Percentiles rank a stretch among this genome's conserved stretches.
Conservation (phyloP, 2,329 filamentous ascomycete species). For the Tolypocladium ophioglossoides region DNA sequence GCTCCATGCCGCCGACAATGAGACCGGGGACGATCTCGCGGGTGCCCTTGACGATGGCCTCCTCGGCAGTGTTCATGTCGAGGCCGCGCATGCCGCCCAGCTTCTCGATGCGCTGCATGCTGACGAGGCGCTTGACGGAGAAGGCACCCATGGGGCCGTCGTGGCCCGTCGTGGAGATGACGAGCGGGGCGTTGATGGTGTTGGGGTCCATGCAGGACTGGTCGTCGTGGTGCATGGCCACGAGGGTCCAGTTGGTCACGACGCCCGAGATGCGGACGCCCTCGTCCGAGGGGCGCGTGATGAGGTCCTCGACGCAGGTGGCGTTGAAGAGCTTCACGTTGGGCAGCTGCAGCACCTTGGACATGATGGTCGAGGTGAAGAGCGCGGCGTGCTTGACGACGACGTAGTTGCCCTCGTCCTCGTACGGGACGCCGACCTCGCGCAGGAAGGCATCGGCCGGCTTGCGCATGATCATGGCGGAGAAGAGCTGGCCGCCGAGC, state of each 20-base stretch:
- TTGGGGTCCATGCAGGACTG: conserved; percentile 96
- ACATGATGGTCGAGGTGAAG: conserved; percentile 81
- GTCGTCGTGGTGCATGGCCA: conserved; percentile 77
- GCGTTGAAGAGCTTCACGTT: conserved; percentile 97
- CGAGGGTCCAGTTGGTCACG: conserved; percentile 92
- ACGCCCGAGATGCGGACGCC: conserved; percentile 70
- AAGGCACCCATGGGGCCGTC: conserved; percentile 89
- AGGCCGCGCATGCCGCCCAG: conserved; percentile 87
- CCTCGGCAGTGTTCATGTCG: conserved; percentile 86
- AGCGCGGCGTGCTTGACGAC: conserved; percentile 91
- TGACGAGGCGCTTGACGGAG: conserved; percentile 80
- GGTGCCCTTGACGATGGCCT: conserved; percentile 87
- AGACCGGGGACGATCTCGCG: conserved; percentile 80
- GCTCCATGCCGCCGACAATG: conserved; percentile 91
- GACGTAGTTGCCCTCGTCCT: conserved; percentile 80
- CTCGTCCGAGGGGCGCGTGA: conserved; percentile 57
- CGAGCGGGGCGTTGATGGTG: conserved; percentile 84
- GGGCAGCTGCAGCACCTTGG: conserved; percentile 71
- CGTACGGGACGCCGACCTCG: conserved; percentile 74
- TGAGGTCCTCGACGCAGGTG: conserved; percentile 83
- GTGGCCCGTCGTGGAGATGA: conserved; percentile 86
- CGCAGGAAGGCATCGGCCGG: conserved; percentile 76
- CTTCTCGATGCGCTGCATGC: conserved; percentile 73
- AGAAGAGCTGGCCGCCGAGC: conserved; percentile 91
- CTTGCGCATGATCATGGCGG: conserved; percentile 91